phyloP scores from a whole-genome alignment of 768 basidiomycete species.

The Tulasnella sp. region DNA sequence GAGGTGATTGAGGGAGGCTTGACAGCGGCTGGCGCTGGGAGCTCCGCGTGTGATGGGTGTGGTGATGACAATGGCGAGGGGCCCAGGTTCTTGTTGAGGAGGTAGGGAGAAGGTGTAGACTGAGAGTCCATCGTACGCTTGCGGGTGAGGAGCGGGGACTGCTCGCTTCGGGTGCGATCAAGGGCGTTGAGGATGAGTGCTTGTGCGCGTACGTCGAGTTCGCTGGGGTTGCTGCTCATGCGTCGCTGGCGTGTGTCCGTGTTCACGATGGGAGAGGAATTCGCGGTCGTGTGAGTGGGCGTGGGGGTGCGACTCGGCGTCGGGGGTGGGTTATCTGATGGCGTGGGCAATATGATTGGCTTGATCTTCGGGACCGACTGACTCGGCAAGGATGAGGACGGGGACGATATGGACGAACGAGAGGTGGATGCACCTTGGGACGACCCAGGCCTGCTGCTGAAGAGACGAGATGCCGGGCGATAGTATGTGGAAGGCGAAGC shows the following conservation, averaged over 20 bases:
- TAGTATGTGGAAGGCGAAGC: conserved; percentile 7
- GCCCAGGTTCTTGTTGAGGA: conserved; percentile 65
- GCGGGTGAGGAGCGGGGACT: conserved; percentile 17
- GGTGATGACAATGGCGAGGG: conserved; percentile 24
- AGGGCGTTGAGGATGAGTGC: conserved; percentile 40
- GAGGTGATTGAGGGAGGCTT: too few species aligned
- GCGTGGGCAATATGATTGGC: not conserved
- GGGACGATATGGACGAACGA: not conserved
- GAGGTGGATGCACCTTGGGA: not conserved
- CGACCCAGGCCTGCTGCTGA: not conserved
- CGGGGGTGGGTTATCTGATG: not conserved
- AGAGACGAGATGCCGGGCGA: not conserved
- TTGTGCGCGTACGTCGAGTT: conserved; percentile 38
- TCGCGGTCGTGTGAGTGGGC: not conserved
- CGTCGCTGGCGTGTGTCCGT: not conserved
- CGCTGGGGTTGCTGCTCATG: not conserved
- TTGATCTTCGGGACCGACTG: not conserved
- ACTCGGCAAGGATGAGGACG: not conserved
- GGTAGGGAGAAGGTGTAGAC: conserved; percentile 22
- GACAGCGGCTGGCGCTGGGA: too few species aligned
- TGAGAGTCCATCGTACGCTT: conserved; percentile 17
- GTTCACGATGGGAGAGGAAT: not conserved
- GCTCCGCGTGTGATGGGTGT: too few species aligned
- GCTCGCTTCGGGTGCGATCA: conserved; percentile 32
- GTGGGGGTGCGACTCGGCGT: too few species aligned